Evolutionary conservation across 257 asterid species (phyloP).

Genomic region (Solanum corneliomulleri): DNA sequence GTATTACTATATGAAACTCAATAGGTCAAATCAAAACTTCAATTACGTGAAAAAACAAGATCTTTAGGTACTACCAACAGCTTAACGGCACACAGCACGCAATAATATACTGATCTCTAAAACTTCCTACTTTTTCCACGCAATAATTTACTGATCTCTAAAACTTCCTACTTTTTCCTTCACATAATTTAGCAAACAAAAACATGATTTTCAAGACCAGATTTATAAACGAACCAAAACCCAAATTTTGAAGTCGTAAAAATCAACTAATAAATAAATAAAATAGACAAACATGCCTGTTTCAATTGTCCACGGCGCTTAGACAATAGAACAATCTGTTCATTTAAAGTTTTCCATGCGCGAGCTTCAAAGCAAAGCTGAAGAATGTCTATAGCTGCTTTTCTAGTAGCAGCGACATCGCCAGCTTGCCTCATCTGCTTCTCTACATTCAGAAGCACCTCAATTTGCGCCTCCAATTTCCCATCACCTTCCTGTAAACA

Average conservation of each 20-base stretch:
- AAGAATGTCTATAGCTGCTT: conserved; percentile 78
- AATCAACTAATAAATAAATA: not conserved
- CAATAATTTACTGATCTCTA: not conserved
- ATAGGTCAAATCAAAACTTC: not conserved
- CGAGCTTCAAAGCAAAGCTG: conserved; percentile 89
- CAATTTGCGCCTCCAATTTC: conserved; percentile 65
- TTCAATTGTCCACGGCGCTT: conserved; percentile 97
- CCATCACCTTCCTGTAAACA: conserved; percentile 53
- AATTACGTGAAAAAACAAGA: not conserved
- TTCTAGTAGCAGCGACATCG: conserved; percentile 73
- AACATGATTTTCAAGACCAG: not conserved
- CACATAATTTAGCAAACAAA: not conserved
- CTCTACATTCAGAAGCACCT: conserved; percentile 72
- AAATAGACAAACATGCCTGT: conserved; percentile 36
- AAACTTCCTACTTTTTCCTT: not conserved
- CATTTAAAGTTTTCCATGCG: conserved; percentile 74
- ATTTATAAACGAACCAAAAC: not conserved
- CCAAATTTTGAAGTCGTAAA: not conserved
- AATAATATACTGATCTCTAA: not conserved
- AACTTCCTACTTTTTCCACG: not conserved
- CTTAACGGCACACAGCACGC: not conserved
- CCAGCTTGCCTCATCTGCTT: conserved; percentile 91
- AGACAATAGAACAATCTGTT: conserved; percentile 78
- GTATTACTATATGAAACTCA: not conserved
- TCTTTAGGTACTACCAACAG: not conserved